Percentiles rank a stretch among this genome's conserved stretches.
Evolutionary conservation across 495 filamentous ascomycete species (phyloP).

Genomic region (Neurospora sp.): DNA sequence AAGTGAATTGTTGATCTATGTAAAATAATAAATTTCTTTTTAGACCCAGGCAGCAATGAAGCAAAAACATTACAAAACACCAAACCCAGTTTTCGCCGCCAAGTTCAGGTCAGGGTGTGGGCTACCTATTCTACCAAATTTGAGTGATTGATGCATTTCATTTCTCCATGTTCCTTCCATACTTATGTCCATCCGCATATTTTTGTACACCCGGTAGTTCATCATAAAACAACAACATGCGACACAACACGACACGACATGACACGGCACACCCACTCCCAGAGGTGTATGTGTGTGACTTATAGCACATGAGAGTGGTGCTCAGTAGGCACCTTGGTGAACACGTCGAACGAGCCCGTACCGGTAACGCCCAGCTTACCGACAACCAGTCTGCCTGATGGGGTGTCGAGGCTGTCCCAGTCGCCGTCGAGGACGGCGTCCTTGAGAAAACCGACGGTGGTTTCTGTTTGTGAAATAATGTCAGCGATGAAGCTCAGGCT

Average conservation of each 20-base stretch:
- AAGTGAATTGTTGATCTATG: neutral
- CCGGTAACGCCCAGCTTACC: conserved; percentile 73
- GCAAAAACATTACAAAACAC: neutral
- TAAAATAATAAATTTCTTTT: neutral
- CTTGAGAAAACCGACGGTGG: conserved; percentile 82
- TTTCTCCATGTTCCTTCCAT: neutral
- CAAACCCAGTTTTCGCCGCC: neutral
- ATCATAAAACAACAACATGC: neutral
- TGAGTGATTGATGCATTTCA: neutral
- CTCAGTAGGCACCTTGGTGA: conserved; percentile 40
- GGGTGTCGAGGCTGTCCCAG: conserved; percentile 77
- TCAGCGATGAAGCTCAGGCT: neutral
- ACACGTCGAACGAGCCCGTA: conserved; percentile 85
- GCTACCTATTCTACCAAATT: neutral
- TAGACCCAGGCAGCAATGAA: neutral
- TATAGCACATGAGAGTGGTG: conserved; percentile 10
- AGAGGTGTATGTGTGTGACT: neutral
- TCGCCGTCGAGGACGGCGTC: conserved; percentile 86
- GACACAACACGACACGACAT: neutral
- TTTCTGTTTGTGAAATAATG: conserved; percentile 38
- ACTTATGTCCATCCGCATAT: neutral
- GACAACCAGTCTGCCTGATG: conserved; percentile 79
- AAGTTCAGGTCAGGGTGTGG: neutral
- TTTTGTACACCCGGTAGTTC: neutral
- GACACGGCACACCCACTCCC: neutral